Evolutionary conservation across 1,284 basidiomycete genomes (phyloP).

Genomic region (Microbotryum intermedium): DNA sequence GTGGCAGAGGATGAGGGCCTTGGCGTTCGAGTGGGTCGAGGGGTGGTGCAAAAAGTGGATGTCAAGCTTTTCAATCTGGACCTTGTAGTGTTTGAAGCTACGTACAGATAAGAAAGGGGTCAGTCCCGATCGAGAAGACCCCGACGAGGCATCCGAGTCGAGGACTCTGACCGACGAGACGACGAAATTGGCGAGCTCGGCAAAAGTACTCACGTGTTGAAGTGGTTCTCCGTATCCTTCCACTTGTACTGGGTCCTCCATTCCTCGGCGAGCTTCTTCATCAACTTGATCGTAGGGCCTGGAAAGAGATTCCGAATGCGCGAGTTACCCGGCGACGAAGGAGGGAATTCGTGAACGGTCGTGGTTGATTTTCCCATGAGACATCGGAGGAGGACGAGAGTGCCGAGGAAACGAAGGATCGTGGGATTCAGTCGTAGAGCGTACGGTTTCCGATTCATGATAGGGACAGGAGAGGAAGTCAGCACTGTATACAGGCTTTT

Average conservation of each 20-base stretch:
- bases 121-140: background rate
- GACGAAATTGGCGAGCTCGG: background rate
- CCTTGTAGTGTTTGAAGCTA: slow-evolving; percentile 22
- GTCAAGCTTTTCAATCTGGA: slow-evolving; percentile 18
- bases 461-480: too few species aligned
- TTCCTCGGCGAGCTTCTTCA: slow-evolving; percentile 14
- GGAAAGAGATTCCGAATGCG: background rate
- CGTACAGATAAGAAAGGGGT: background rate
- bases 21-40: slow-evolving; percentile 12
- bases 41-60: slow-evolving; percentile 28
- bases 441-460: too few species aligned
- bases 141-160: background rate
- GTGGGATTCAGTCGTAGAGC: background rate
- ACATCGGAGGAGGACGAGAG: background rate
- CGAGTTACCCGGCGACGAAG: background rate
- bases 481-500: too few species aligned
- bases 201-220: slow-evolving; percentile 12
- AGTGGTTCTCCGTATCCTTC: background rate
- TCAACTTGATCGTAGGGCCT: slow-evolving; percentile 12
- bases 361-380: background rate
- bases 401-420: background rate
- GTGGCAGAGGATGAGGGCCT: slow-evolving; percentile 28
- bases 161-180: background rate
- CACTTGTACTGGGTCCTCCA: slow-evolving; percentile 7
- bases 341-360: background rate